phyloP scores from a whole-genome alignment of 768 basidiomycete genomes.

The Suillus weaverae region DNA sequence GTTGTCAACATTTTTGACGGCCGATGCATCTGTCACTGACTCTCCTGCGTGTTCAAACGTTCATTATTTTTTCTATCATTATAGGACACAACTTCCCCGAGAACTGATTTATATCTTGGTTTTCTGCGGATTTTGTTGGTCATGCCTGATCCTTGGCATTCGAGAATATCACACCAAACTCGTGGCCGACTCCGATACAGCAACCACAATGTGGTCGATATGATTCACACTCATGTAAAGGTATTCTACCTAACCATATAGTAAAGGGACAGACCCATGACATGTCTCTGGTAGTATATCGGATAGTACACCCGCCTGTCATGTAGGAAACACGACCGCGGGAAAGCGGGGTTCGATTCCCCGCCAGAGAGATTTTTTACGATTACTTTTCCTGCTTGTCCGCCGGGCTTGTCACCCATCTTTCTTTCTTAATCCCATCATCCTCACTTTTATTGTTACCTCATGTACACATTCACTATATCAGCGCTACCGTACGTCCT shows the following conservation, averaged over 20 bases:
- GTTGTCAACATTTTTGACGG: too few species aligned
- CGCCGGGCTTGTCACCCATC: conserved; percentile 24
- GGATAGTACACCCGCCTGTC: conserved; percentile 43
- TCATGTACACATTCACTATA: not conserved
- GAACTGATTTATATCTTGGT: too few species aligned
- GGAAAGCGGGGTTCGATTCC: conserved; percentile 34
- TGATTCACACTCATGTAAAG: too few species aligned
- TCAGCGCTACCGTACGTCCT: not conserved
- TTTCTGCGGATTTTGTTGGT: too few species aligned
- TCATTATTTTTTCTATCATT: too few species aligned
- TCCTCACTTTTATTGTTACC: not conserved
- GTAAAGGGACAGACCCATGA: not conserved
- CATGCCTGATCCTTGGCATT: too few species aligned
- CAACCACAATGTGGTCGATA: too few species aligned
- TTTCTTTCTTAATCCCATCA: not conserved
- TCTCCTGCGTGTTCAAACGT: too few species aligned
- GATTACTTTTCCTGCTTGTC: conserved; percentile 49
- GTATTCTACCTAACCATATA: not conserved
- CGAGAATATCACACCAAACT: too few species aligned
- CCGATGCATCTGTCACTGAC: too few species aligned
- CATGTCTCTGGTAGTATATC: conserved; percentile 33
- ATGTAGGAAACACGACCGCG: conserved; percentile 19
- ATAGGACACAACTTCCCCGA: too few species aligned
- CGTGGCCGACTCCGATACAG: too few species aligned
- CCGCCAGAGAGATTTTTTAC: conserved; percentile 36